Evolutionary conservation across 495 filamentous ascomycete species (phyloP).

Genomic region (Podospora didyma): DNA sequence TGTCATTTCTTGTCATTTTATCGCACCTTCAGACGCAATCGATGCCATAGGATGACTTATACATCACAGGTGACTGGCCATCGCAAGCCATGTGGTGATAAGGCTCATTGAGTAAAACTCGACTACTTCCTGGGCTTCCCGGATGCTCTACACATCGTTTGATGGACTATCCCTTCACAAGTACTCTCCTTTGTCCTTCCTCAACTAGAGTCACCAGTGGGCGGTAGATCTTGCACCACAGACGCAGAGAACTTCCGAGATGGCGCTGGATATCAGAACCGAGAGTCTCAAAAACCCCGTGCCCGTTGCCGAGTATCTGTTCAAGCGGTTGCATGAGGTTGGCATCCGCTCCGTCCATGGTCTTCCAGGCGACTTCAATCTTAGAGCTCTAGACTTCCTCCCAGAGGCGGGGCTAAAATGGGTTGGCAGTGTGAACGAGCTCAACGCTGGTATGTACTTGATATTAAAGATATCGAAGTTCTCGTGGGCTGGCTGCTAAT

Average conservation of each 20-base stretch:
- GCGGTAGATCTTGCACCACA: background rate
- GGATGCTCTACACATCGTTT: too few relatives aligned
- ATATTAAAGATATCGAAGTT: background rate
- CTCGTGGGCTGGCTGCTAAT: background rate
- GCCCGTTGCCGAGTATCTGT: constrained; percentile 60
- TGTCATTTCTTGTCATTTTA: too few relatives aligned
- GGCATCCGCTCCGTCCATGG: constrained; percentile 66
- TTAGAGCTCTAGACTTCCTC: constrained; percentile 64
- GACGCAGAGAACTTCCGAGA: constrained; percentile 7
- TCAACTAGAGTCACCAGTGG: too few relatives aligned
- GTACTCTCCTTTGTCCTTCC: too few relatives aligned
- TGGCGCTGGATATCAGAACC: constrained; percentile 32
- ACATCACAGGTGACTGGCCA: too few relatives aligned
- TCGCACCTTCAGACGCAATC: too few relatives aligned
- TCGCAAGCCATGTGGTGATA: too few relatives aligned
- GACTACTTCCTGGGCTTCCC: too few relatives aligned
- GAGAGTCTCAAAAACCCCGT: constrained; percentile 41
- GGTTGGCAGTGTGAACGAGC: constrained; percentile 77
- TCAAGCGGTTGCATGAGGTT: constrained; percentile 63
- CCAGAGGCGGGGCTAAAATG: constrained; percentile 60
- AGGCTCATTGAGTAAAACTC: too few relatives aligned
- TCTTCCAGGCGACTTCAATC: constrained; percentile 75
- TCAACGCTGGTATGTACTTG: constrained; percentile 61
- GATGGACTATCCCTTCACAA: too few relatives aligned
- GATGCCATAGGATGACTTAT: too few relatives aligned